Evolutionary conservation across 169 alveolate species (phyloP).

Genomic region (Eimeria falciformis): DNA sequence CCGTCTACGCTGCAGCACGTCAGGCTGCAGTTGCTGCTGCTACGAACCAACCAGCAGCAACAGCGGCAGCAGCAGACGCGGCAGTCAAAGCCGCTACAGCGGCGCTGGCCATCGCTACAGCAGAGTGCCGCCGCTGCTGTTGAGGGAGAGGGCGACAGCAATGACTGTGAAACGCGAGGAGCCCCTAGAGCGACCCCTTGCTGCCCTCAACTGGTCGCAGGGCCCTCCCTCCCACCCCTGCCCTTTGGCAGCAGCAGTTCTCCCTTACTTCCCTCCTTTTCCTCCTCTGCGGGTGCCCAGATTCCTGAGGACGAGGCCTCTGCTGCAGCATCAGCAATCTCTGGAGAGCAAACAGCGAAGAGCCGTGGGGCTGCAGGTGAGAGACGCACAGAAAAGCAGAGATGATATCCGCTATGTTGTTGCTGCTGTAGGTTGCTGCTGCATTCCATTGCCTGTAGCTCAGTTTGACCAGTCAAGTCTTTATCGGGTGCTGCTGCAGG

Average conservation of each 20-base stretch:
- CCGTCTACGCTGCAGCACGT: conserved; percentile 48
- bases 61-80: background rate
- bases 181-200: no score
- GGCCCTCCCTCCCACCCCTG: conserved; percentile 21
- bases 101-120: conserved; percentile 18
- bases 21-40: conserved; percentile 49
- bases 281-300: conserved; percentile 15
- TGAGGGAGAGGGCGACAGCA: background rate
- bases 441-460: background rate
- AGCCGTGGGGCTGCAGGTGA: conserved; percentile 14
- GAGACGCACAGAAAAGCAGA: background rate
- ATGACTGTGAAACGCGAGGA: no score
- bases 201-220: no score
- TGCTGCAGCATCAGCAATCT: background rate
- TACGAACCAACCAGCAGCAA: conserved; percentile 20
- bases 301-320: background rate
- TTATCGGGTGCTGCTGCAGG: background rate
- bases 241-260: conserved; percentile 31
- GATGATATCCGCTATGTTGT: no score
- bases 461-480: background rate
- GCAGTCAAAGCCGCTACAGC: conserved; percentile 3
- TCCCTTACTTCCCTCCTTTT: conserved; percentile 6
- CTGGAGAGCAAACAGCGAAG: background rate
- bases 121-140: background rate
- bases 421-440: background rate